Evolutionary conservation across 345 rosid species (phyloP), one percentile per base, ranked within the genome.

Genomic region (Eutrema heterophyllum): DNA sequence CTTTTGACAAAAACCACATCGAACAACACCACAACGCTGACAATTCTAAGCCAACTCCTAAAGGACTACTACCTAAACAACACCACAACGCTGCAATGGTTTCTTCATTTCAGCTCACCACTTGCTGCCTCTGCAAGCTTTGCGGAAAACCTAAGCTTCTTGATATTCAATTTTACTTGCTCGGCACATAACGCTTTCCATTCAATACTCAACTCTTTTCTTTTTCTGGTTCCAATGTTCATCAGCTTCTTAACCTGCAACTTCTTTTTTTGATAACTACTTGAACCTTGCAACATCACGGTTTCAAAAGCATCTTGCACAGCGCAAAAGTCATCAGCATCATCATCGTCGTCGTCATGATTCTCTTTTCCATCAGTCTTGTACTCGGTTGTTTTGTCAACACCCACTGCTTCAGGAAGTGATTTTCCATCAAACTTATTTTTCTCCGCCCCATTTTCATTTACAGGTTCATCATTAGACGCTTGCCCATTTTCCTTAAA

Each of bases 291-390:
- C 3, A 36, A 35, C 5, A 68, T 4, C 26, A 46, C 3, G 16
- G 70, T 61, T 58, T 60, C 74, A 35, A 75, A 75, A 7, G 74
- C 74, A 68, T 60, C 79, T 21, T 30, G 36, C 35, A 75, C 21
- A 38, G 16, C 29, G 15, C 27, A 18, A 1, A 45, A 43, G 50
- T 68, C 74, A 33, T 64, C 54, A 43, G 2, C 46, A 35, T 11
- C 41, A 55, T 16, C 36, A 4, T 15, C 78, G 2, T 16, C 29
- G 2, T 33, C 50, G 3, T 21, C 36, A 41, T 52, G 48, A 68
- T 21, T 76, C 50, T 68, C 70, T 44, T 68, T 26, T 13, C 62
- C 73, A 61, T 21, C 67, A 48, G 35, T 35, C 43, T 8, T 16
- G 2, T 64, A n/a, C 46, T 41, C 27, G 5, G 40, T 33, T 46